These are phyloP conservation scores for Fusarium buharicum DNA, from an alignment of 2,329 filamentous ascomycete genomes.

Conservation along the genomic window DNA sequence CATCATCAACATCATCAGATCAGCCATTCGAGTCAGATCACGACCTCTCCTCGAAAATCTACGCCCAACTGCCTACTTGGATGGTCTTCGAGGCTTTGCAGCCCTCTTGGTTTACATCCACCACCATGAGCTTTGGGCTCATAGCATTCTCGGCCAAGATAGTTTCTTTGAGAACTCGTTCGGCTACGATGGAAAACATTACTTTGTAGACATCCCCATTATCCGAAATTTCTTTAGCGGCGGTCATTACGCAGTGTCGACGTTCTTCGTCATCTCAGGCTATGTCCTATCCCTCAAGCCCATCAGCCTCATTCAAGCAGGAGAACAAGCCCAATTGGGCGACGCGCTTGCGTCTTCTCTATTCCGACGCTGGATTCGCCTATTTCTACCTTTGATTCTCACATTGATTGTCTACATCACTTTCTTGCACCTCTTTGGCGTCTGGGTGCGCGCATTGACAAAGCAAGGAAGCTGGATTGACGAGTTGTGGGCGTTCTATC, in stretches of 20 bases:
- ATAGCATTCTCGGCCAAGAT: conserved; percentile 53
- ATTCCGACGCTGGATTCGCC: conserved; percentile 61
- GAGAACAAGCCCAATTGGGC: conserved; percentile 54
- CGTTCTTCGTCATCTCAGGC: conserved; percentile 68
- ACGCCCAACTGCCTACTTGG: conserved; percentile 66
- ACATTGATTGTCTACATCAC: conserved; percentile 63
- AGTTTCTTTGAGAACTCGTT: conserved; percentile 63
- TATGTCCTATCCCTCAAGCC: conserved; percentile 66
- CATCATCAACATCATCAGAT: conserved; percentile 17
- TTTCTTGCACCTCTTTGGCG: conserved; percentile 63
- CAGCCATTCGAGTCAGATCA: conserved; percentile 27
- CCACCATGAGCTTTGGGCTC: conserved; percentile 69
- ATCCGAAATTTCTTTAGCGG: conserved; percentile 70
- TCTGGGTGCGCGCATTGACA: conserved; percentile 54
- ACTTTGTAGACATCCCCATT: conserved; percentile 64
- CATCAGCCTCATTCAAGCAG: conserved; percentile 57
- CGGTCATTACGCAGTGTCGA: conserved; percentile 68
- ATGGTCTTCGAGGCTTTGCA: conserved; percentile 74
- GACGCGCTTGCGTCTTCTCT: conserved; percentile 59
- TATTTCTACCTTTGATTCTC: conserved; percentile 63
- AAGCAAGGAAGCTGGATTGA: conserved; percentile 55
- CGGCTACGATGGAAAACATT: conserved; percentile 59
- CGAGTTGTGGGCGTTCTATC: conserved; percentile 62
- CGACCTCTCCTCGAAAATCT: conserved; percentile 44
- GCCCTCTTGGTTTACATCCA: conserved; percentile 73